A percentile compares a stretch with the other conserved stretches of the same genome.
These are phyloP conservation scores for Russula sp. DNA, from an alignment of 768 basidiomycete genomes.

Conservation along the genomic window DNA sequence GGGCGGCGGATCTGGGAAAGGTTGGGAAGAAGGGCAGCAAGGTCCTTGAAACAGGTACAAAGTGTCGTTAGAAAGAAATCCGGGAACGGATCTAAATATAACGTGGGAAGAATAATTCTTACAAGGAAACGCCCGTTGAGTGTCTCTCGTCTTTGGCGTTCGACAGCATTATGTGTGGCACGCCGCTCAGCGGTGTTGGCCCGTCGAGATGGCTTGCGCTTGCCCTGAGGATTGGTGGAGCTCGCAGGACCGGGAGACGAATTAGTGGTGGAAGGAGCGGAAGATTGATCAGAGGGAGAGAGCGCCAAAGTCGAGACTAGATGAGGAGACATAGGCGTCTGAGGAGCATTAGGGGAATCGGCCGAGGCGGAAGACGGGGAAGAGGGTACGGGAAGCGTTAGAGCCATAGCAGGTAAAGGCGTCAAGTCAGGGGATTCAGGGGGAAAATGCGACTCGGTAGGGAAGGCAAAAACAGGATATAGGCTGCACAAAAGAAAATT, in stretches of 20 bases:
- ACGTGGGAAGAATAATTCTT: conserved; percentile 34
- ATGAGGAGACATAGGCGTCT: conserved; percentile 48
- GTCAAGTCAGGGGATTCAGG: conserved; percentile 1
- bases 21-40: conserved; percentile 88
- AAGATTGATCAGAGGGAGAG: conserved; percentile 35
- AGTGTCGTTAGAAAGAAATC: not conserved
- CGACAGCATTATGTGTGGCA: conserved; percentile 96
- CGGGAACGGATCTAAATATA: conserved; percentile 18
- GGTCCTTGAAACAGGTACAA: conserved; percentile 53
- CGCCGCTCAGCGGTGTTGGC: conserved; percentile 97
- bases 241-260: conserved; percentile 28
- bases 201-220: conserved; percentile 80
- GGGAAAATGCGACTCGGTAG: not conserved
- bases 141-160: conserved; percentile 88
- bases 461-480: conserved; percentile 30
- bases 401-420: conserved; percentile 39
- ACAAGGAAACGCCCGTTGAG: conserved; percentile 90
- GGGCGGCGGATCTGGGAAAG: conserved; percentile 89
- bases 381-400: conserved; percentile 42
- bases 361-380: conserved; percentile 43
- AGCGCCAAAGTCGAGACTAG: conserved; percentile 41
- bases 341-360: conserved; percentile 45
- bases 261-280: conserved; percentile 29
- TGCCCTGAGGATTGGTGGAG: conserved; percentile 43
- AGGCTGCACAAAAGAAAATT: conserved; percentile 23